phyloP scores from a whole-genome alignment of 768 basidiomycete species.

The Phanerodontia chrysosporium region DNA sequence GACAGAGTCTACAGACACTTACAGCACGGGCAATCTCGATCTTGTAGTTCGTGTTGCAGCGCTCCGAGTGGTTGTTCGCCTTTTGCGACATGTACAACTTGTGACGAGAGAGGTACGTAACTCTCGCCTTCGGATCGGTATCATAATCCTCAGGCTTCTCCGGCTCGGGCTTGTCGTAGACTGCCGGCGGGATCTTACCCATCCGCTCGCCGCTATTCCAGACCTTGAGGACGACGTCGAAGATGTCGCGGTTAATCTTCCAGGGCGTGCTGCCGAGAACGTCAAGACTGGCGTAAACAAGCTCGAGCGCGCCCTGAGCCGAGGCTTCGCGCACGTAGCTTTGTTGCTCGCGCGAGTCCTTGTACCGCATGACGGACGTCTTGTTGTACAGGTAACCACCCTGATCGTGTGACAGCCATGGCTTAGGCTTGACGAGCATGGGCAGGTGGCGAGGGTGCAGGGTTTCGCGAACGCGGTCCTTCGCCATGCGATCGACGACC shows the following conservation, averaged over 20 bases:
- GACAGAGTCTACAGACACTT: slow-evolving; percentile 26
- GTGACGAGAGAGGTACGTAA: slow-evolving; percentile 52
- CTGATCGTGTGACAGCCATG: slow-evolving; percentile 72
- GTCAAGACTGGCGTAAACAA: slow-evolving; percentile 85
- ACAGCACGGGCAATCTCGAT: slow-evolving; percentile 93
- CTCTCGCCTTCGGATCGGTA: slow-evolving; percentile 50
- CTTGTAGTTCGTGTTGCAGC: slow-evolving; percentile 94
- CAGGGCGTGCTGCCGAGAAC: slow-evolving; percentile 88
- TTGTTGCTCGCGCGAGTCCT: slow-evolving; percentile 82
- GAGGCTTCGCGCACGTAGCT: slow-evolving; percentile 75
- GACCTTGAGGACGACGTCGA: slow-evolving; percentile 48
- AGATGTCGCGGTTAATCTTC: slow-evolving; percentile 72
- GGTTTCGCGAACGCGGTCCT: slow-evolving; percentile 63
- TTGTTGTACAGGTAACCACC: slow-evolving; percentile 84
- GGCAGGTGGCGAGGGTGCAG: slow-evolving; percentile 93
- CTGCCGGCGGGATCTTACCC: slow-evolving; percentile 79
- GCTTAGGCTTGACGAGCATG: slow-evolving; percentile 89
- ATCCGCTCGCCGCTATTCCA: slow-evolving; percentile 87
- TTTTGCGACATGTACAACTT: slow-evolving; percentile 53
- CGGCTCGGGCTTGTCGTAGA: slow-evolving; percentile 64
- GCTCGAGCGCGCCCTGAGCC: slow-evolving; percentile 68
- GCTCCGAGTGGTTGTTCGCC: slow-evolving; percentile 83
- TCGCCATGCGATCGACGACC: slow-evolving; percentile 72
- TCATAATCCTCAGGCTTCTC: slow-evolving; percentile 43
- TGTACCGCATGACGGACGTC: slow-evolving; percentile 83